phyloP scores from a whole-genome alignment of 441 rosid genomes.

The Aleurites moluccanus region DNA sequence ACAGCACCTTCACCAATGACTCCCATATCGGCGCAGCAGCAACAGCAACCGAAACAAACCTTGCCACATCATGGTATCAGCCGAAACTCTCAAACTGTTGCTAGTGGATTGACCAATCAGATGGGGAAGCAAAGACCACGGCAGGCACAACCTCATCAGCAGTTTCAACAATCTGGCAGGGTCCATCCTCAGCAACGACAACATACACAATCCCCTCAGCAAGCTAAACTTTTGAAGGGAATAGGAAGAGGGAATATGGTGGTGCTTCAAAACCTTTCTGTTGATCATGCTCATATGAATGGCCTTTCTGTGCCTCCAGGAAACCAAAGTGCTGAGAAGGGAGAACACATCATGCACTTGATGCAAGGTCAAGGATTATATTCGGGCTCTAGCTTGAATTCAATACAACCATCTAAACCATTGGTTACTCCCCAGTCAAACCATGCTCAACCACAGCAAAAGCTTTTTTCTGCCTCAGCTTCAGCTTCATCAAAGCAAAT shows the following conservation, averaged over 20 bases:
- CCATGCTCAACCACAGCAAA: constrained; percentile 59
- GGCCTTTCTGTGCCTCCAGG: constrained; percentile 59
- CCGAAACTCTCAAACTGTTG: constrained; percentile 60
- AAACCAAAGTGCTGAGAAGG: constrained; percentile 68
- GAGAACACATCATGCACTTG: constrained; percentile 58
- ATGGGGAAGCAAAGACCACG: constrained; percentile 81
- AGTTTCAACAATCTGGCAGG: constrained; percentile 78
- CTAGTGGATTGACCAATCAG: constrained; percentile 67
- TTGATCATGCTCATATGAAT: constrained; percentile 76
- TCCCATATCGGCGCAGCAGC: constrained; percentile 59
- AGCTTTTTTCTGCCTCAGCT: constrained; percentile 48
- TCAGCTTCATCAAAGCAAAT: constrained; percentile 48
- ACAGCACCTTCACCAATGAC: constrained; percentile 61
- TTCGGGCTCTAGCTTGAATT: constrained; percentile 49
- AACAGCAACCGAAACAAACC: constrained; percentile 66
- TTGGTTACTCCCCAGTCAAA: constrained; percentile 52
- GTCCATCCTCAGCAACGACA: constrained; percentile 87
- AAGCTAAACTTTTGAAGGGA: constrained; percentile 71
- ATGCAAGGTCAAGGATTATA: constrained; percentile 66
- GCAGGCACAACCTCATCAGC: constrained; percentile 88
- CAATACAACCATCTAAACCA: constrained; percentile 67
- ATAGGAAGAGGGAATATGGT: constrained; percentile 75
- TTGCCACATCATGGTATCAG: constrained; percentile 58
- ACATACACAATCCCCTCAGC: constrained; percentile 60
- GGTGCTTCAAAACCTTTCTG: constrained; percentile 59